Evolutionary conservation across 192 early-diverging fungal genomes (phyloP).

Genomic region (Backusella westeae): DNA sequence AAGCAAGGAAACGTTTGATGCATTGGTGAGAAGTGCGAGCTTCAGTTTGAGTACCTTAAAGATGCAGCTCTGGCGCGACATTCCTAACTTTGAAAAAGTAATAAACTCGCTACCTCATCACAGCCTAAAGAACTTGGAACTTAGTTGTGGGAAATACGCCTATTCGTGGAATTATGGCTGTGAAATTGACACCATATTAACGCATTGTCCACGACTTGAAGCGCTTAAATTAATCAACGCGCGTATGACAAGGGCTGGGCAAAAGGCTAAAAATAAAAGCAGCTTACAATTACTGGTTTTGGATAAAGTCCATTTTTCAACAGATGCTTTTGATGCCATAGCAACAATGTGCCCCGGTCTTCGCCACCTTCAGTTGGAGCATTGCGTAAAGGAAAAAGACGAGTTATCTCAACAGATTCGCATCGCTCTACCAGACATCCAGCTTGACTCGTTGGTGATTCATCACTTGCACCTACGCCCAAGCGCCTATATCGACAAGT

Average conservation of each 20-base stretch:
- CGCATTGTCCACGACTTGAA: neutral
- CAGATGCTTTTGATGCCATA: neutral
- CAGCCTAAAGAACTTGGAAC: neutral
- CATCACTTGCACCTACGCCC: neutral
- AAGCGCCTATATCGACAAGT: neutral
- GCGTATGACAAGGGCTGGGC: neutral
- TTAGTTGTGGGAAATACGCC: neutral
- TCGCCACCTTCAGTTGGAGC: neutral
- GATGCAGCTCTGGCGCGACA: neutral
- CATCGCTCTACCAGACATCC: neutral
- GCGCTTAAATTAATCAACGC: neutral
- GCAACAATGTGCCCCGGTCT: neutral
- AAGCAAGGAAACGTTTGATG: neutral
- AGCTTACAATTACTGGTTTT: neutral
- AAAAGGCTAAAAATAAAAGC: neutral
- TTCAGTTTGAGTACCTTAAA: neutral
- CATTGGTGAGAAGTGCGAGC: neutral
- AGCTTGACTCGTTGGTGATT: neutral
- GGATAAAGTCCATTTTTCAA: neutral
- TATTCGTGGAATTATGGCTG: neutral
- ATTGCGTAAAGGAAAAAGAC: neutral
- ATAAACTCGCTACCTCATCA: neutral
- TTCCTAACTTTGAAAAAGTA: neutral
- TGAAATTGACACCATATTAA: conserved; percentile 1
- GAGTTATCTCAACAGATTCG: neutral